Percentiles rank a stretch among this genome's conserved stretches.
Evolutionary conservation across 2,329 filamentous ascomycete species (phyloP).

Genomic region (Colletotrichum incanum): DNA sequence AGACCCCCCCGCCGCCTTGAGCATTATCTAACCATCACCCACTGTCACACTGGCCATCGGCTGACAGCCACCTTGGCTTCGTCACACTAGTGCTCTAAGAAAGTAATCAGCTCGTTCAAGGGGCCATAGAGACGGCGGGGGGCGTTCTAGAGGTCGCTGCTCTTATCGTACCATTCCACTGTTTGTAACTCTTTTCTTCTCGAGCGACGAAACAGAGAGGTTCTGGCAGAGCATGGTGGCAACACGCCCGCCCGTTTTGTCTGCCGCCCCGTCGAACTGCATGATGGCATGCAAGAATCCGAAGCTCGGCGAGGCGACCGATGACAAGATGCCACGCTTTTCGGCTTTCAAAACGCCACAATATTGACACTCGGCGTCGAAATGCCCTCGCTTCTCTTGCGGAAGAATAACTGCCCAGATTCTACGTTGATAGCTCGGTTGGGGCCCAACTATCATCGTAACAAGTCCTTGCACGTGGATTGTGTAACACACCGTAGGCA

Average conservation of each 20-base stretch:
- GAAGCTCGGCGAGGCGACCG: conserved; percentile 13
- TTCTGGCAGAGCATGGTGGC: not conserved
- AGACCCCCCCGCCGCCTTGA: not conserved
- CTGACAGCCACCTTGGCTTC: not conserved
- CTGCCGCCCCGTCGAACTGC: conserved; percentile 32
- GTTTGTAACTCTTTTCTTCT: not conserved
- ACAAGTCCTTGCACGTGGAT: conserved; percentile 12
- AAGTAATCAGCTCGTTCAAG: not conserved
- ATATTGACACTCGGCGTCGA: not conserved
- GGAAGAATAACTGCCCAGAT: not conserved
- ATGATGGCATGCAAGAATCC: conserved; percentile 37
- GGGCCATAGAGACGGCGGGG: not conserved
- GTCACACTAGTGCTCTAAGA: conserved; percentile 8
- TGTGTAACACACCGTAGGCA: conserved; percentile 19
- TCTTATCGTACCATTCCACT: not conserved
- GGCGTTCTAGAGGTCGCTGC: not conserved
- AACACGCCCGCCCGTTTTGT: conserved; percentile 3
- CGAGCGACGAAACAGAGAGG: not conserved
- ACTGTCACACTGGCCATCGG: not conserved
- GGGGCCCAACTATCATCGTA: not conserved
- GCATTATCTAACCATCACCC: not conserved
- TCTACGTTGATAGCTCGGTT: conserved; percentile 18
- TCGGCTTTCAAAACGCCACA: conserved; percentile 36
- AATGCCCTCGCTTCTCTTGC: not conserved
- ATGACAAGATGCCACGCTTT: conserved; percentile 16